Base-by-base conservation (phyloP, 179 eudicot genomes). In the Corrigiola litoralis region DNA sequence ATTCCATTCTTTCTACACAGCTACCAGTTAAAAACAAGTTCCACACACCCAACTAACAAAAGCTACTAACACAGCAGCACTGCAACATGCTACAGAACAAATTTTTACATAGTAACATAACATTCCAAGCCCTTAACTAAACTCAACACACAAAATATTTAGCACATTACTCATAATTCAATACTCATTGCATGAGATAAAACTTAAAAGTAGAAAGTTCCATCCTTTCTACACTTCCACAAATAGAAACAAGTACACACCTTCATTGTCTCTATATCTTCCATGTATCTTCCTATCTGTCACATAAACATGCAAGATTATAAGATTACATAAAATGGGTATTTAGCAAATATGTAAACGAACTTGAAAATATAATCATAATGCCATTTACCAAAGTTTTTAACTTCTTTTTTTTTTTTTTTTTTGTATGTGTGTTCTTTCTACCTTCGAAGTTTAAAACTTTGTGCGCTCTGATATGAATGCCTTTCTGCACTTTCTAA, bases 231-330 rank as follows among this genome's bases (percentile, higher is more conserved):
- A 0, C 7, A 13, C 27, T 21, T 20, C 34, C 25, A n/a, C 49
- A 61, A 62, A 62, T 62, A 45, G 61, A 33, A 64, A 47, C 16
- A 71, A 11, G 27, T 46, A 18, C 63, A 71, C 55, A 70, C 74
- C 74, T 63, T 70, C 49, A 63, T 46, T 5, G n/a, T 55, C 49
- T 54, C 49, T 17, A 24, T 47, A 63, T 63, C 47, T 34, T 63
- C 57, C 58, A 63, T 29, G 21, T 60, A 14, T 9, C 50, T n/a
- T 14, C 23, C 5, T 52, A 9, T 21, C 17, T 34, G 44, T 0
- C 28, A 56, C 8, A 8, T 17, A 21, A 18, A 31, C 9, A 3
- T 33, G 29, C 2, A 55, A 60, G 27, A 50, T 5, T 2, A 31
- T 47, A 5, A 49, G 55, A 49, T 48, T 45, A 23, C 21, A 46